Percentiles rank a stretch among this genome's conserved stretches.
Evolutionary conservation across 225 moss, liverwort and hornwort species (phyloP).

Genomic region (Pseudisothecium myosuroides): DNA sequence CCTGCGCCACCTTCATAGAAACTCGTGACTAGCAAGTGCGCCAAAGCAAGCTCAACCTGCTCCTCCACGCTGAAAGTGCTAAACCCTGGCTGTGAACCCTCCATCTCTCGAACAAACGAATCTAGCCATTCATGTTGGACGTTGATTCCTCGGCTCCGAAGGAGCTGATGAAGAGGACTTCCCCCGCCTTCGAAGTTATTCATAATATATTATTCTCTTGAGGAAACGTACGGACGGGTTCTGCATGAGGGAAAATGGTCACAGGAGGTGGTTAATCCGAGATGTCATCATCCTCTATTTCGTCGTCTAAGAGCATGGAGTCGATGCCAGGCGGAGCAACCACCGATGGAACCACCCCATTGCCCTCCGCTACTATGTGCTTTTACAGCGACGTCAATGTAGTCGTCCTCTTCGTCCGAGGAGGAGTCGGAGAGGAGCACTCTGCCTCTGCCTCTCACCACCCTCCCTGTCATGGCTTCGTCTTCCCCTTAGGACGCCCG

Average conservation of each 20-base stretch:
- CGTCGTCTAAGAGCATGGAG: slow-evolving; percentile 7
- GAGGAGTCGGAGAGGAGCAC: slow-evolving; percentile 32
- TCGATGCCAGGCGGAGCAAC: not conserved
- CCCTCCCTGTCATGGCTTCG: slow-evolving; percentile 8
- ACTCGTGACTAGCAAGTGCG: no score
- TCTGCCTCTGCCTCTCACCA: slow-evolving; percentile 13
- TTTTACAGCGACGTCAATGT: not conserved
- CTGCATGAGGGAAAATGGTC: not conserved
- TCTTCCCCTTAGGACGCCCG: not conserved
- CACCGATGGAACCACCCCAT: not conserved
- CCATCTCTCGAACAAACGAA: no score
- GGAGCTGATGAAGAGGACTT: slow-evolving; percentile 2
- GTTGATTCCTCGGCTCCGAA: not conserved
- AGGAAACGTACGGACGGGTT: not conserved
- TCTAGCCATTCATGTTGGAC: not conserved
- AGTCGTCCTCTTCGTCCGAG: slow-evolving; percentile 16
- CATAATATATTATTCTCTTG: not conserved
- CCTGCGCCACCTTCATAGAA: no score
- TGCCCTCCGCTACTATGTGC: slow-evolving; percentile 24
- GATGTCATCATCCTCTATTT: slow-evolving; percentile 16
- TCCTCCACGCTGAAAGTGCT: no score
- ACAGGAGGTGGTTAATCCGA: slow-evolving; percentile 1
- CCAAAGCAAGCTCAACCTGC: no score
- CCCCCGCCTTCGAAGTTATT: not conserved
- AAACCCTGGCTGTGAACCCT: no score